A percentile compares a stretch with the other conserved stretches of the same genome.
phyloP scores from a whole-genome alignment of 1,139 yeast genomes.

The Kluyveromyces marxianus region DNA sequence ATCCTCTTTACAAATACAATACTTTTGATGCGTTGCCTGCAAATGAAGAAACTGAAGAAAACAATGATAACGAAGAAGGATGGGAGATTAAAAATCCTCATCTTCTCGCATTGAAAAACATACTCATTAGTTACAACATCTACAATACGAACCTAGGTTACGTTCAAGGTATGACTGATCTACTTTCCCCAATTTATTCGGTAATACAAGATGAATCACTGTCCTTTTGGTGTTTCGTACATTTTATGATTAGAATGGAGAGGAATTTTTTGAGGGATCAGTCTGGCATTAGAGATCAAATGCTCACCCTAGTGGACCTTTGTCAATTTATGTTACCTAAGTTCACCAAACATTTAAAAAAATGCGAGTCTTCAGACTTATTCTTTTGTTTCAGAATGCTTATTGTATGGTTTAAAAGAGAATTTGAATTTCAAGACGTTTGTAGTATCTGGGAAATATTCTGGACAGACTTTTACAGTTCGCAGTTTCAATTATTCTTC shows the following conservation, averaged over 20 bases:
- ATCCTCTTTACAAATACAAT: slow-evolving; percentile 53
- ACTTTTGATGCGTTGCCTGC: slow-evolving; percentile 32
- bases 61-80: slow-evolving; percentile 44
- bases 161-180: slow-evolving; percentile 97
- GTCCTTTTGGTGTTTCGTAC: slow-evolving; percentile 82
- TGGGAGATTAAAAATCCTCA: slow-evolving; percentile 62
- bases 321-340: slow-evolving; percentile 86
- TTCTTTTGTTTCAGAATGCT: slow-evolving; percentile 94
- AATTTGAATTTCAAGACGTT: slow-evolving; percentile 74
- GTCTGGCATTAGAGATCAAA: slow-evolving; percentile 85
- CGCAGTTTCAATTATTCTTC: slow-evolving; percentile 81
- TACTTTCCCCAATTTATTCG: slow-evolving; percentile 79
- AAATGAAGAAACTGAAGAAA: slow-evolving; percentile 44
- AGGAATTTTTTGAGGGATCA: slow-evolving; percentile 87
- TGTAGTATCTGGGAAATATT: slow-evolving; percentile 81
- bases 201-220: slow-evolving; percentile 69
- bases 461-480: slow-evolving; percentile 79
- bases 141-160: slow-evolving; percentile 80
- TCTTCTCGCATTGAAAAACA: slow-evolving; percentile 63
- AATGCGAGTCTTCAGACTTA: slow-evolving; percentile 81
- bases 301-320: slow-evolving; percentile 72
- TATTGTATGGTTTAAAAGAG: slow-evolving; percentile 92
- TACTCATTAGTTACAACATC: slow-evolving; percentile 79
- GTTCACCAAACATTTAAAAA: slow-evolving; percentile 70
- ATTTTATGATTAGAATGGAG: slow-evolving; percentile 93